Percentiles rank a stretch among this genome's conserved stretches.
These are phyloP conservation scores for Pyrus hybrid DNA, from an alignment of 331 rosid genomes.

Conservation along the genomic window DNA sequence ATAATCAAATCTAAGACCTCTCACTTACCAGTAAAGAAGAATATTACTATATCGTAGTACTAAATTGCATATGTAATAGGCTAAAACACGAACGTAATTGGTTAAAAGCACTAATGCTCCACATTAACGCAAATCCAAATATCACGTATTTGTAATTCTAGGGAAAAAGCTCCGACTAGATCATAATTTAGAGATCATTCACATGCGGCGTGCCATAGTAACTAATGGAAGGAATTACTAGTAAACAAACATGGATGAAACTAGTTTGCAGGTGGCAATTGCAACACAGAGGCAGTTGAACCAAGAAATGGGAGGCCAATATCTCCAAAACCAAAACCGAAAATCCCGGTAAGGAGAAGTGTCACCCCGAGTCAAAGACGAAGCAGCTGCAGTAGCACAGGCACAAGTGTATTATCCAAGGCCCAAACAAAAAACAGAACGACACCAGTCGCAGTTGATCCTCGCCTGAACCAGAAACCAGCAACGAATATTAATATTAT, in stretches of 20 bases:
- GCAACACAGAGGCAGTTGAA: conserved; percentile 26
- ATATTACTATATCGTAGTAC: no score
- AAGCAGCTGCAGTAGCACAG: conserved; percentile 5
- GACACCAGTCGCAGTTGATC: background rate
- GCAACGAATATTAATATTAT: no score
- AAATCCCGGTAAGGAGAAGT: conserved; percentile 4
- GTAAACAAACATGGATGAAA: background rate
- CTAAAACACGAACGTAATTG: no score
- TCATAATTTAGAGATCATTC: no score
- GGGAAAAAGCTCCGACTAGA: no score
- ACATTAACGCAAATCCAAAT: no score
- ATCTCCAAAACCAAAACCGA: conserved; percentile 25
- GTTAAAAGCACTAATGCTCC: no score
- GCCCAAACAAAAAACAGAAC: conserved; percentile 3
- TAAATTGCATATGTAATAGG: no score
- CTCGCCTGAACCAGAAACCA: background rate
- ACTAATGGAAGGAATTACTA: background rate
- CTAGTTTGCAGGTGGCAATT: conserved; percentile 33
- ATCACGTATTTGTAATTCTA: no score
- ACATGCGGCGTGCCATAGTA: no score
- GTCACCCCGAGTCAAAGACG: conserved; percentile 39
- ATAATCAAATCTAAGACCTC: no score
- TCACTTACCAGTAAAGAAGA: no score
- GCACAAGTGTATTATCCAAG: background rate
- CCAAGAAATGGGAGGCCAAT: conserved; percentile 23